Base-by-base conservation (phyloP, 805 yeast genomes). In the Metschnikowia proteae region DNA sequence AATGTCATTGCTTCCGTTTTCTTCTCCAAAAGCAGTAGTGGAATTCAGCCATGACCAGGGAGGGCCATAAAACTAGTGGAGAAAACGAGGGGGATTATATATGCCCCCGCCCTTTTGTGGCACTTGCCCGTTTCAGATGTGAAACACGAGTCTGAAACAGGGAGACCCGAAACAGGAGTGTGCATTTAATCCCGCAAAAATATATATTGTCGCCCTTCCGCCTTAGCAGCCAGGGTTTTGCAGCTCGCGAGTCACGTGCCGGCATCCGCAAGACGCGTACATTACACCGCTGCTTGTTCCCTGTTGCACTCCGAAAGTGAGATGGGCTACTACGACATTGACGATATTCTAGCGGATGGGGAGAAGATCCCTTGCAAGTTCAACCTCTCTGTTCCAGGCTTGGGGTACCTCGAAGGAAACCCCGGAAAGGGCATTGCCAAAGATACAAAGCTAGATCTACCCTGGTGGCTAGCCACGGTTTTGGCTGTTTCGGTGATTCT, bases 401-500 rank as follows among this genome's bases (percentile, higher is more conserved):
- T 92, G n/a, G 97, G 97, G 2, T 88, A 84, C 60, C 71, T 92
- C 5, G 91, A 86, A 59, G 89, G 91, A 6, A 81, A 84, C 51
- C 87, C 89, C 0, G 88, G 86, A 1, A 76, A 80, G 53, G 62
- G 82, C 51, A 71, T 84, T 29, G 66, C 70, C 47, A 75, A 80
- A 57, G 83, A 81, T 31, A 74, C 90, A 2, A 82, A 82, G 58
- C 59, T 89, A 3, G 91, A 87, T 49, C 72, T 92, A 25, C 98
- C 98, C 0, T 65, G 90, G 28, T 92, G 98, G 98, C 67, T 92
- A 36, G 95, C 96, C 0, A 83, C 83, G 50, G 78, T 86, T 1
- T 68, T 91, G 30, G 96, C 96, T 0, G 62, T 54, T 38, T 70
- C 66, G 54, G 63, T 62, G 30, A 55, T 64, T 31, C 64, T 59